phyloP scores from a whole-genome alignment of 2,329 filamentous ascomycete genomes.

The Chaetomium sp. region DNA sequence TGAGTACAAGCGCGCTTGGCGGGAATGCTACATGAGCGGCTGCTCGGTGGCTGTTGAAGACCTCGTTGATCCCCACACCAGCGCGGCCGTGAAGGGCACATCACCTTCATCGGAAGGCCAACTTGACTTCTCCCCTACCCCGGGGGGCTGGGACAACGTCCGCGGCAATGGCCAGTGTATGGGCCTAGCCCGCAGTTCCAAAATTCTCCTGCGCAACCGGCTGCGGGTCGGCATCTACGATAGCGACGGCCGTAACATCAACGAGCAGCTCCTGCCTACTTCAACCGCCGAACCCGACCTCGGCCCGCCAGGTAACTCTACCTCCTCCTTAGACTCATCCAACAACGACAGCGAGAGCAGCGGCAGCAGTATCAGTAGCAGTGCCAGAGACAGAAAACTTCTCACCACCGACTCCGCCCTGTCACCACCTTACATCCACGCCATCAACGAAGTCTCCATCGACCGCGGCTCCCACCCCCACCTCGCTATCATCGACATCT shows the following conservation, averaged over 20 bases:
- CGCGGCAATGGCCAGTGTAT: slow-evolving; percentile 81
- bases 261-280: slow-evolving; percentile 43
- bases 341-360: not conserved
- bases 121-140: slow-evolving; percentile 17
- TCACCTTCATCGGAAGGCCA: slow-evolving; percentile 21
- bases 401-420: not conserved
- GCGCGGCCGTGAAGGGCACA: slow-evolving; percentile 28
- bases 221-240: slow-evolving; percentile 82
- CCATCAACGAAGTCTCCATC: slow-evolving; percentile 92
- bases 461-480: slow-evolving; percentile 88
- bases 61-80: slow-evolving; percentile 35
- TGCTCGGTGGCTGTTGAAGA: slow-evolving; percentile 46
- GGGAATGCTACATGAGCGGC: slow-evolving; percentile 82
- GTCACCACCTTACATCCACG: slow-evolving; percentile 44
- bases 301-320: slow-evolving; percentile 2
- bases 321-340: not conserved
- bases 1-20: slow-evolving; percentile 86
- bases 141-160: slow-evolving; percentile 58
- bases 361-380: not conserved
- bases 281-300: slow-evolving; percentile 34
- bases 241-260: slow-evolving; percentile 55
- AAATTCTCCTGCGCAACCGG: slow-evolving; percentile 79
- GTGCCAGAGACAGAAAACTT: too few relatives aligned
- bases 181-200: slow-evolving; percentile 65
- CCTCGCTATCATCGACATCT: slow-evolving; percentile 85